Conservation (phyloP, 2,329 filamentous ascomycete genomes). For the Madurella fahalii region DNA sequence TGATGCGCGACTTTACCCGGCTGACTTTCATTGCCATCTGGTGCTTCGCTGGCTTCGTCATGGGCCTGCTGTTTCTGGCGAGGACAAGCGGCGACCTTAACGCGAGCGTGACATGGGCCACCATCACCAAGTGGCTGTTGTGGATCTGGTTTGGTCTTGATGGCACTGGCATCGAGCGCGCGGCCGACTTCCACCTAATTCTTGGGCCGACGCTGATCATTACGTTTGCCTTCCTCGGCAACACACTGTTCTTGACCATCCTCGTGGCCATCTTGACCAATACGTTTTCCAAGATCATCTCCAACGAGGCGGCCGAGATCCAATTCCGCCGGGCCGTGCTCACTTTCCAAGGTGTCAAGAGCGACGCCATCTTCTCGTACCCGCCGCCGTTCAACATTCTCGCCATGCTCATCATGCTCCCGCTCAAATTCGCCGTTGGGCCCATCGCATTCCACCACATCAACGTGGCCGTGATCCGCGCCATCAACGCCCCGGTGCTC, state of each 20-base stretch:
- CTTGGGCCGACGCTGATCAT: slow-evolving; percentile 67
- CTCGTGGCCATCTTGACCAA: slow-evolving; percentile 70
- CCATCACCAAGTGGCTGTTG: slow-evolving; percentile 71
- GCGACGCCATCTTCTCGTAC: slow-evolving; percentile 66
- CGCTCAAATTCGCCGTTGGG: slow-evolving; percentile 59
- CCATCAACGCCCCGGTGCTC: slow-evolving; percentile 61
- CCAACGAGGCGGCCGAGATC: slow-evolving; percentile 65
- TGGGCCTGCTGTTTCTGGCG: slow-evolving; percentile 63
- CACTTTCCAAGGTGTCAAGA: slow-evolving; percentile 71
- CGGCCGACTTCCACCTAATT: slow-evolving; percentile 59
- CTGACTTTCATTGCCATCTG: slow-evolving; percentile 62
- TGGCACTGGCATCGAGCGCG: slow-evolving; percentile 50
- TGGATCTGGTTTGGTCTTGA: slow-evolving; percentile 77
- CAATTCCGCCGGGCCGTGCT: slow-evolving; percentile 68
- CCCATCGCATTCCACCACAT: slow-evolving; percentile 66
- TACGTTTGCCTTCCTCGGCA: slow-evolving; percentile 68
- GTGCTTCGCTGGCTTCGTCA: slow-evolving; percentile 68
- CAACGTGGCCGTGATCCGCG: slow-evolving; percentile 61
- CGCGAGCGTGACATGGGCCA: slow-evolving; percentile 37
- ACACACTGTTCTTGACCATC: slow-evolving; percentile 71
- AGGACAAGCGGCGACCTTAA: slow-evolving; percentile 18
- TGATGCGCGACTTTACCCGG: slow-evolving; percentile 69
- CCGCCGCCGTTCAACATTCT: slow-evolving; percentile 67
- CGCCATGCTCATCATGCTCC: slow-evolving; percentile 59
- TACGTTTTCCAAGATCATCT: slow-evolving; percentile 67